Evolutionary conservation across 805 yeast genomes (phyloP).

Genomic region (Spathaspora hagerdaliae): DNA sequence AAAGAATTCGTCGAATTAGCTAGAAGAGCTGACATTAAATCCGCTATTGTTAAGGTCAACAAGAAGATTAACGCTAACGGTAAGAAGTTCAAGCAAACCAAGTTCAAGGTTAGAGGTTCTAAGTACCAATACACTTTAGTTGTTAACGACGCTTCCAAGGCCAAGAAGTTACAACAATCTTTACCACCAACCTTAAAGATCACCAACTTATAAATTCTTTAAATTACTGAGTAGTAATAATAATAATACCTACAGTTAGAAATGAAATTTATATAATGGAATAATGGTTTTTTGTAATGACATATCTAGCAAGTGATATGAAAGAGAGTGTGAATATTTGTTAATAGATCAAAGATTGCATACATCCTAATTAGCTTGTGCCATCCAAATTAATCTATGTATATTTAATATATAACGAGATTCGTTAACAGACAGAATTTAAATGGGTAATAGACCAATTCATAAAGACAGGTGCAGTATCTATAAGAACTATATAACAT

Average conservation of each 20-base stretch:
- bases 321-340: too few species aligned
- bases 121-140: slow-evolving; percentile 92
- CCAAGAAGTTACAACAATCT: slow-evolving; percentile 95
- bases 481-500: slow-evolving; percentile 32
- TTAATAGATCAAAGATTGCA: neutral
- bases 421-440: neutral
- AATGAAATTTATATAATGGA: slow-evolving; percentile 1
- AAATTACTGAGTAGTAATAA: neutral
- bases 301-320: too few species aligned
- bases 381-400: slow-evolving; percentile 5
- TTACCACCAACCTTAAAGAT: slow-evolving; percentile 90
- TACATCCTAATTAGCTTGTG: neutral
- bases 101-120: slow-evolving; percentile 98
- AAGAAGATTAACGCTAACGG: slow-evolving; percentile 75
- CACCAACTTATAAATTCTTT: slow-evolving; percentile 40
- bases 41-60: slow-evolving; percentile 94
- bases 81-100: slow-evolving; percentile 87
- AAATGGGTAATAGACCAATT: neutral
- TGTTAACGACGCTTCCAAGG: slow-evolving; percentile 93
- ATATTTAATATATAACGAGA: slow-evolving; percentile 9
- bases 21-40: slow-evolving; percentile 91
- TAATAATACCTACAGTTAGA: slow-evolving; percentile 1
- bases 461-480: neutral
- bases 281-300: neutral
- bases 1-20: slow-evolving; percentile 96